Evolutionary conservation across 352 stramenopile species (phyloP).

Genomic region (Phytophthora citricola): DNA sequence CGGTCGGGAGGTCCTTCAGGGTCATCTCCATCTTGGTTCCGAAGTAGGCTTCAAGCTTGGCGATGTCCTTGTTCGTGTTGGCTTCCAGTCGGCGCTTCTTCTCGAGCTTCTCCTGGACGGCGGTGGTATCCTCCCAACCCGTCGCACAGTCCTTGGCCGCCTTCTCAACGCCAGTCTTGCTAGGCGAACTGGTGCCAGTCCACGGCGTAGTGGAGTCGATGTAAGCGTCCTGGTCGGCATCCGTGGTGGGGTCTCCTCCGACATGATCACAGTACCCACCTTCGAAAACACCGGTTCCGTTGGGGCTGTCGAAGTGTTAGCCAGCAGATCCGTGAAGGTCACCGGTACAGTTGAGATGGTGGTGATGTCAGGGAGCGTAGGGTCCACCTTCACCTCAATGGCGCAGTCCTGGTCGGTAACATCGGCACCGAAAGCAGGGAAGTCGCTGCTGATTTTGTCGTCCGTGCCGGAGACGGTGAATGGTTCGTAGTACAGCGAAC

Average conservation of each 20-base stretch:
- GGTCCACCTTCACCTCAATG: constrained; percentile 22
- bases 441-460: constrained; percentile 14
- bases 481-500: constrained; percentile 27
- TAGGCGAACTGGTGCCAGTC: background rate
- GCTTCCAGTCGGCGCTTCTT: constrained; percentile 14
- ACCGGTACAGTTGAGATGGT: constrained; percentile 31
- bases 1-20: constrained; percentile 26
- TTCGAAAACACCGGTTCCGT: constrained; percentile 27
- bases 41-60: constrained; percentile 34
- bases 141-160: constrained; percentile 27
- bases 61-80: constrained; percentile 26
- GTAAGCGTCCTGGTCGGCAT: constrained; percentile 27
- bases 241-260: constrained; percentile 12
- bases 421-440: constrained; percentile 17
- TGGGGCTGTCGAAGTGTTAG: constrained; percentile 21
- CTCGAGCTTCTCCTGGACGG: constrained; percentile 21
- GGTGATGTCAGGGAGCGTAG: constrained; percentile 33
- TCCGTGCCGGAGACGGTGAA: constrained; percentile 11
- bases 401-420: constrained; percentile 17
- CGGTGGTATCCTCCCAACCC: constrained; percentile 16
- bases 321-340: constrained; percentile 20
- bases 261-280: constrained; percentile 30
- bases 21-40: constrained; percentile 29
- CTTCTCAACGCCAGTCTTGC: constrained; percentile 9
- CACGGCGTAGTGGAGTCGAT: constrained; percentile 14